These are phyloP conservation scores for Leccinum truebloodii DNA, from an alignment of 768 basidiomycete species.

Conservation along the genomic window DNA sequence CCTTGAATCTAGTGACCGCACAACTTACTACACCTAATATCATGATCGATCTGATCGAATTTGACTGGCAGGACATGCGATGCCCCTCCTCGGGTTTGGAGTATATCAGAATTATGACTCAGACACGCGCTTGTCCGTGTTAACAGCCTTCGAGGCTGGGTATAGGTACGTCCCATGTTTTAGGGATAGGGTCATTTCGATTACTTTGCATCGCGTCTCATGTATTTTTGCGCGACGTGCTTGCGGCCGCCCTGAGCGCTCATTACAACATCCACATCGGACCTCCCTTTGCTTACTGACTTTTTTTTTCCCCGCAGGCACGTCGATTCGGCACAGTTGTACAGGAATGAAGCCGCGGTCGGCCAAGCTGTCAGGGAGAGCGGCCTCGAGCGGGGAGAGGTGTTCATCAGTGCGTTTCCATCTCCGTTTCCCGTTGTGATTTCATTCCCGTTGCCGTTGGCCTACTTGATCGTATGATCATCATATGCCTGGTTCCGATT, in stretches of 20 bases:
- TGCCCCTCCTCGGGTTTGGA: slow-evolving; percentile 71
- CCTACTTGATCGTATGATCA: too few relatives aligned
- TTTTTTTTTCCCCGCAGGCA: slow-evolving; percentile 47
- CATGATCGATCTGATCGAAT: slow-evolving; percentile 7
- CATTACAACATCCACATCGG: slow-evolving; percentile 1
- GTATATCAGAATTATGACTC: slow-evolving; percentile 62
- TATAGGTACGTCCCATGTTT: slow-evolving; percentile 46
- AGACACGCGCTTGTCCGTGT: slow-evolving; percentile 50
- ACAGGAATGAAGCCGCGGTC: slow-evolving; percentile 64
- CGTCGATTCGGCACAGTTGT: slow-evolving; percentile 71
- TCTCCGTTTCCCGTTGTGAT: not conserved
- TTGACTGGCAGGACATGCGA: slow-evolving; percentile 44
- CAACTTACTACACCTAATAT: not conserved
- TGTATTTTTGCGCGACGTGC: not conserved
- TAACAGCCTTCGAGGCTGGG: slow-evolving; percentile 66
- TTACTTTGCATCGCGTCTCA: not conserved
- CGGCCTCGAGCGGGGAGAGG: slow-evolving; percentile 51
- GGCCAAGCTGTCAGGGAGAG: slow-evolving; percentile 59
- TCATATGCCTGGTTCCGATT: too few relatives aligned
- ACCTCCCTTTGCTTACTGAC: not conserved
- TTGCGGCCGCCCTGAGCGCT: slow-evolving; percentile 30
- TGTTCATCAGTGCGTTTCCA: slow-evolving; percentile 66
- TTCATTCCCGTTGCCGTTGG: not conserved
- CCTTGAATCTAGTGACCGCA: not conserved
- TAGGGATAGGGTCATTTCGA: not conserved